phyloP scores from a whole-genome alignment of 2,329 filamentous ascomycete species.

The Alternaria conjuncta region DNA sequence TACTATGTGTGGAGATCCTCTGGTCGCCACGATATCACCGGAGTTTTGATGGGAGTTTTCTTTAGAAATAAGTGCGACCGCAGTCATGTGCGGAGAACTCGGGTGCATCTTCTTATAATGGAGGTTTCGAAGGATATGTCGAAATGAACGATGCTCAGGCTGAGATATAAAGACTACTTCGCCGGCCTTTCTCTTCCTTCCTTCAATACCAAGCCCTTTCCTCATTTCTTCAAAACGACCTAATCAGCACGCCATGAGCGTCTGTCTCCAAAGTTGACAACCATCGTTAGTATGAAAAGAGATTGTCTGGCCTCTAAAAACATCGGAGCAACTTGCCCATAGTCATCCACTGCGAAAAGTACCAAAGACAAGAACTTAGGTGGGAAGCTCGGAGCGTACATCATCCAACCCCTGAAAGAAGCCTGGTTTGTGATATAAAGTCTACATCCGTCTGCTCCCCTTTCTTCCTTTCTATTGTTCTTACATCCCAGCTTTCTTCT shows the following conservation, averaged over 20 bases:
- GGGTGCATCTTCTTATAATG: accelerated
- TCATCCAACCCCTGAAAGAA: background rate
- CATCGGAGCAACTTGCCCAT: background rate
- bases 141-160: accelerated
- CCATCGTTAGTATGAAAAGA: background rate
- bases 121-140: too few relatives aligned
- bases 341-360: background rate
- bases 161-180: too few relatives aligned
- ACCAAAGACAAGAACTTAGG: background rate
- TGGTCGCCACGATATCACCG: too few relatives aligned
- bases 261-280: too few relatives aligned
- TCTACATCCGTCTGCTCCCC: background rate
- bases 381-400: background rate
- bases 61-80: too few relatives aligned
- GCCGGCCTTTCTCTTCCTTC: too few relatives aligned
- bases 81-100: too few relatives aligned
- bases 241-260: too few relatives aligned
- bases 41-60: too few relatives aligned
- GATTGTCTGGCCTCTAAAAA: background rate
- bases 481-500: background rate
- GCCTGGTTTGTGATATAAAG: background rate
- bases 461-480: background rate
- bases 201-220: too few relatives aligned
- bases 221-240: too few relatives aligned
- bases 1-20: too few relatives aligned